Base-by-base conservation (phyloP, 805 yeast species). In the Cyberlindnera samutprakarnensis region DNA sequence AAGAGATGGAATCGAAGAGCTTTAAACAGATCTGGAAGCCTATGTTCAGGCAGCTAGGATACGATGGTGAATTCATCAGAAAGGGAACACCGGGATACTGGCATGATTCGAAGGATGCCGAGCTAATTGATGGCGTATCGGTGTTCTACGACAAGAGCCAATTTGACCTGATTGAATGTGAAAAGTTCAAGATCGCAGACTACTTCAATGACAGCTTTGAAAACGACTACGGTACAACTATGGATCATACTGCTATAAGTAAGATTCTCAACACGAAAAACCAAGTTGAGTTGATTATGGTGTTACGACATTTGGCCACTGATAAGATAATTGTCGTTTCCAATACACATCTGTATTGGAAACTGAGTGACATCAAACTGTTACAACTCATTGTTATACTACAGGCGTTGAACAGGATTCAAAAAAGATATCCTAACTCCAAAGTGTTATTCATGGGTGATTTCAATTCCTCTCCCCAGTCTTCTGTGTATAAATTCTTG, bases 261-360 rank as follows among this genome's bases (percentile, higher is more conserved):
- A 41, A 57, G 7, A 53, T 74, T 18, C 54, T 70, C 7, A 45
- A 59, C 12, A 25, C 42, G 51, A 56, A 76, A 43, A 75, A 76
- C 45, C 78, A 78, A 18, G 81, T 76, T 4, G 78, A 73, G 4
- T 36, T 73, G 3, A 53, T 75, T n/a, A 57, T 68, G 5, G 66
- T 67, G 10, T 47, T 75, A 23, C 51, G 56, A 33, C 81, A 75
- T 44, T 56, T 51, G 30, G 42, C 35, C 2, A 61, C 72, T 0
- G 52, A 56, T 9, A 55, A 63, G 21, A 42, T 51, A 4, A 46
- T 75, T 4, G 66, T 70, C 24, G 61, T 72, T 2, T 56, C 75
- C n/a, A 75, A 73, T 39, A 75, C 81, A 0, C 82, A 75, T 48
- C 52, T 75, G 8, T 75, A 75, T 44, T 75, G 82, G 82, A 66